Conservation (phyloP, 257 asterid species). For the Solanum pennellii region DNA sequence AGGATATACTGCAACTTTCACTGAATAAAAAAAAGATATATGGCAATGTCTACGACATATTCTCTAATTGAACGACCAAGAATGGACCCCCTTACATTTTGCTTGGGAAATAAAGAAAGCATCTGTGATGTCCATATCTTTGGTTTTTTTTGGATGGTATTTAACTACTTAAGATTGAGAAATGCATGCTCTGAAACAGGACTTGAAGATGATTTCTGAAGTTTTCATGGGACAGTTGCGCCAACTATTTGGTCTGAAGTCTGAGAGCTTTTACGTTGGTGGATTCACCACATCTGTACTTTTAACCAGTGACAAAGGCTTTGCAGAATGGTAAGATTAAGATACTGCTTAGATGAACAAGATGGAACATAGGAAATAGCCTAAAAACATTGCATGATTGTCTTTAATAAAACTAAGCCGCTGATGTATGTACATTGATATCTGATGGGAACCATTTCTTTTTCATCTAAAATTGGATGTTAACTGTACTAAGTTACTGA, state of each 20-base stretch:
- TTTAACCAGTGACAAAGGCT: constrained; percentile 79
- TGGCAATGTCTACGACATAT: not conserved
- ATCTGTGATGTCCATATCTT: not conserved
- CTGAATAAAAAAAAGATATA: not conserved
- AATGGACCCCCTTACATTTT: not conserved
- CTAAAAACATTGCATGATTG: not conserved
- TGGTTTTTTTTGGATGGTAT: not conserved
- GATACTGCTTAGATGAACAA: constrained; percentile 9
- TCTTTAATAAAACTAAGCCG: not conserved
- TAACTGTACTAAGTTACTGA: not conserved
- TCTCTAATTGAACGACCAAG: not conserved
- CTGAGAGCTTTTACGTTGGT: constrained; percentile 42
- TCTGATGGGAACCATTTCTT: not conserved
- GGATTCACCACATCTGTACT: constrained; percentile 38
- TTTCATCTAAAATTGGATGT: not conserved
- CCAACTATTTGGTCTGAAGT: constrained; percentile 87
- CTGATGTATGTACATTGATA: not conserved
- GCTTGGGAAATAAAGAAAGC: not conserved
- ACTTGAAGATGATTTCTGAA: constrained; percentile 49
- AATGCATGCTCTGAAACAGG: constrained; percentile 45
- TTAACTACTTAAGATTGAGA: constrained; percentile 2
- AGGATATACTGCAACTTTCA: not conserved
- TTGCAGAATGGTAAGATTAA: constrained; percentile 80
- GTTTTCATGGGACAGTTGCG: constrained; percentile 81
- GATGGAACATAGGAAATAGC: not conserved